Base-by-base conservation (phyloP, 805 yeast genomes). In the Debaryomyces castellii region DNA sequence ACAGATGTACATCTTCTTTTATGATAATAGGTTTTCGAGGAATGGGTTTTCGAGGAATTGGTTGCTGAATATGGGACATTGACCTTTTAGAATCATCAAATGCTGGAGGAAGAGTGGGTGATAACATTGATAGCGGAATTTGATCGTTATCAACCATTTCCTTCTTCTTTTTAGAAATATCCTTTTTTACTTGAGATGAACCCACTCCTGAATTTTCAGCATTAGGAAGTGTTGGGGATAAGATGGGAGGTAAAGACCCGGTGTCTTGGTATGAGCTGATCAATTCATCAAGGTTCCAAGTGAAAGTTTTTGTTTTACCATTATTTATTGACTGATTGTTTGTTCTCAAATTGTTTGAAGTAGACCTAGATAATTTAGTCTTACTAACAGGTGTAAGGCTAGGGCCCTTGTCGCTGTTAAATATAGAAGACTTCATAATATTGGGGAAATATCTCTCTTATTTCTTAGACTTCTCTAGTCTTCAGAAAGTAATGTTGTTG, bases 211-310 rank as follows among this genome's bases (percentile, higher is more conserved):
- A 10, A 6, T n/a, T 22, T n/a, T 23, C 40, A 14, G 18, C 27
- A 12, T 41, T 37, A 2, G 76, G 77, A 5, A 72, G 49, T 1
- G 71, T 64, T 1, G 77, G 77, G 5, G 74, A 69, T 21, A 72
- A 56, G 5, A 63, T 64, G 0, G 70, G 66, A 5, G 77, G 77
- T 36, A 72, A 58, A 2, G 41, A 24, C 2, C 71, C 71, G 5
- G 54, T 50, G 4, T 67, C 66, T 11, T 61, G 57, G 51, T 69
- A 72, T 22, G 66, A 55, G 27, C 54, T 20, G 24, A 71, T 45
- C 60, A 72, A 57, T 17, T 71, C 76, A 39, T 72, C 74, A 40
- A 72, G 49, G 47, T 69, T 69, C 76, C 76, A 69, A 5, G 59
- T 40, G 6, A 51, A 32, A n/a, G 28, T 41, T 18, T 27, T 39